phyloP scores from a whole-genome alignment of 2,329 filamentous ascomycete genomes.

The Colletotrichum sp. region DNA sequence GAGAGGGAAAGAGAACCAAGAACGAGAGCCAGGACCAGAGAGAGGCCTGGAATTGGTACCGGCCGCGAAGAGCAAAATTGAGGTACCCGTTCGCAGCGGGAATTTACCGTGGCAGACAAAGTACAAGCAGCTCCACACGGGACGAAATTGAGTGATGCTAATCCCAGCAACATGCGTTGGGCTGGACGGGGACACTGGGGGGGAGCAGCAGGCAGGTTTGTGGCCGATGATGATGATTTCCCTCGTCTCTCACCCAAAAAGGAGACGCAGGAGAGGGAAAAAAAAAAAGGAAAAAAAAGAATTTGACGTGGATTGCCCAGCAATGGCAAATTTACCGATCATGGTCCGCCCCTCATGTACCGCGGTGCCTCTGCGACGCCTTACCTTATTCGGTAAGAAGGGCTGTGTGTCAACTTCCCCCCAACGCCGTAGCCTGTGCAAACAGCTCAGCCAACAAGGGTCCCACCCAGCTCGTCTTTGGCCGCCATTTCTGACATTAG shows the following conservation, averaged over 20 bases:
- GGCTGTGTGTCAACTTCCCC: neutral
- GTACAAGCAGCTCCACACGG: slow-evolving; percentile 3
- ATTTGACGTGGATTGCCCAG: neutral
- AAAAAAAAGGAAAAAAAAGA: neutral
- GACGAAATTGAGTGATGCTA: slow-evolving; percentile 12
- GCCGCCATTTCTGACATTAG: neutral
- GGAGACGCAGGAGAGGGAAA: neutral
- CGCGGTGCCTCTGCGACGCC: neutral
- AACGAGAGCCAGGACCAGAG: neutral
- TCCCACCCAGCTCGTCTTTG: neutral
- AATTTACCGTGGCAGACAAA: neutral
- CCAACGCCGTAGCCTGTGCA: neutral
- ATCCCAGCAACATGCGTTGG: slow-evolving; percentile 1
- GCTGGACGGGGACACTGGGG: neutral
- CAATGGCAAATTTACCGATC: slow-evolving; percentile 6
- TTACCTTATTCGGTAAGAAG: neutral
- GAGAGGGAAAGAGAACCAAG: neutral
- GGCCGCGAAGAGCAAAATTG: neutral
- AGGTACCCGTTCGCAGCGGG: neutral
- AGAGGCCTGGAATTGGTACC: neutral
- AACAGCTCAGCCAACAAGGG: neutral
- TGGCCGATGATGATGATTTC: neutral
- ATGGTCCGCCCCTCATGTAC: neutral
- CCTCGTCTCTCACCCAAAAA: neutral
- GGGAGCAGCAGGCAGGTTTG: neutral